Base-by-base conservation (phyloP, 2,329 filamentous ascomycete species). In the Epichloe brachyelytri region DNA sequence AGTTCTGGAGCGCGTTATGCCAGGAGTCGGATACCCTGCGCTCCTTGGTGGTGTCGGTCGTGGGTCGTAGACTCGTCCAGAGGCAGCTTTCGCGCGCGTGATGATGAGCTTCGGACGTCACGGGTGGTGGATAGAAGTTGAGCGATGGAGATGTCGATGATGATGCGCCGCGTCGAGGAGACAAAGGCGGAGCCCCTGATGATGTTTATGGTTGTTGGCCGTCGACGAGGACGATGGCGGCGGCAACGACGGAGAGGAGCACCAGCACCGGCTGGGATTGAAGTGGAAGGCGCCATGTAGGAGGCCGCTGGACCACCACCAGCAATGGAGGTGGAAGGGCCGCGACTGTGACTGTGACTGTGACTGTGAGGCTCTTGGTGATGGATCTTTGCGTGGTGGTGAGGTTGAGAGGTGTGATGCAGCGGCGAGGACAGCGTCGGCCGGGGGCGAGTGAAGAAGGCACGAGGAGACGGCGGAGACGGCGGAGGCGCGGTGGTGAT, bases 41-140 rank as follows among this genome's bases (percentile, higher is more conserved):
- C 60, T 74, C 72, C 54, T 67, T 70, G 46, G 68, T 71, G 54
- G 69, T 70, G 64, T 78, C 75, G 43, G 71, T 75, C 43, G 72
- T 71, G 15, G 75, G 58, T 78, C 75, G 66, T 78, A 78, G 64
- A 75, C 76, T 62, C 71, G 70, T 59, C 73, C 65, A 51, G 66
- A 63, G 15, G 64, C 61, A 50, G 67, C 59, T 60, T 71, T 70
- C 68, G 61, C 65, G 70, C 45, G 60, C 51, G 54, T 62, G 62
- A 54, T 67, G 66, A 50, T 52, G 53, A 43, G 54, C 54, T 46
- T 55, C 52, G 39, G 52, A 52, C 8, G 49, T 44, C 14, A 40
- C 30, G 43, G 48, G 46, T 3, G 39, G 48, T 2, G 49, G 48
- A 40, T 53, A 53, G 51, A 50, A 52, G 39, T 15, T 49, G 54